These are phyloP conservation scores for Apium graveolens DNA, from an alignment of 129 eudicot species.

Conservation along the genomic window DNA sequence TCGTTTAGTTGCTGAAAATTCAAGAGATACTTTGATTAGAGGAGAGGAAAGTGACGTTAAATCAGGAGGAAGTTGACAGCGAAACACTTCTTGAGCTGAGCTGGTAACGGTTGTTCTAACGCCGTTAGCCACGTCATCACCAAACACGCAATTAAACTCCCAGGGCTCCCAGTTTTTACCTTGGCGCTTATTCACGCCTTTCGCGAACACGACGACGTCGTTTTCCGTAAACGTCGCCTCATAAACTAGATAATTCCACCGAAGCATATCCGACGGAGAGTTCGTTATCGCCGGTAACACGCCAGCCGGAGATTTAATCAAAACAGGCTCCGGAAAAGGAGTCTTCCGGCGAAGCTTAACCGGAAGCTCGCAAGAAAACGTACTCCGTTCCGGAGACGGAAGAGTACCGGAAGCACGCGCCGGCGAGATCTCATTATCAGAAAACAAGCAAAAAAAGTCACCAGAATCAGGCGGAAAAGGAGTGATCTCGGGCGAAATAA, in stretches of 20 bases:
- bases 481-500: slow-evolving; percentile 27
- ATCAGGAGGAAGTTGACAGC: slow-evolving; percentile 68
- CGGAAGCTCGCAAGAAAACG: slow-evolving; percentile 53
- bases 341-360: slow-evolving; percentile 34
- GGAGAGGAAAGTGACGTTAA: slow-evolving; percentile 16
- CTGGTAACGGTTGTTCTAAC: slow-evolving; percentile 56
- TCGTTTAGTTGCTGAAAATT: slow-evolving; percentile 25
- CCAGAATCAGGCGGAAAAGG: background rate
- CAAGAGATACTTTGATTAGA: slow-evolving; percentile 35
- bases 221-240: slow-evolving; percentile 36
- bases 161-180: slow-evolving; percentile 47
- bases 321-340: slow-evolving; percentile 47
- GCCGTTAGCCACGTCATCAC: slow-evolving; percentile 38
- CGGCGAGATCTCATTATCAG: slow-evolving; percentile 30
- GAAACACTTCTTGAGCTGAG: slow-evolving; percentile 74
- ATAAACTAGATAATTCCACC: slow-evolving; percentile 64
- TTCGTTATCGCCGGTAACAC: background rate
- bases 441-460: slow-evolving; percentile 33
- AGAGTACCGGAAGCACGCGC: slow-evolving; percentile 45
- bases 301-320: slow-evolving; percentile 18
- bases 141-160: slow-evolving; percentile 64
- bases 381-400: slow-evolving; percentile 31
- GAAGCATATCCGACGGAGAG: slow-evolving; percentile 35
- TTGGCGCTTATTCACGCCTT: slow-evolving; percentile 65
- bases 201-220: slow-evolving; percentile 67